Evolutionary conservation across 1,284 basidiomycete species (phyloP).

Genomic region (Moesziomyces parantarcticus): DNA sequence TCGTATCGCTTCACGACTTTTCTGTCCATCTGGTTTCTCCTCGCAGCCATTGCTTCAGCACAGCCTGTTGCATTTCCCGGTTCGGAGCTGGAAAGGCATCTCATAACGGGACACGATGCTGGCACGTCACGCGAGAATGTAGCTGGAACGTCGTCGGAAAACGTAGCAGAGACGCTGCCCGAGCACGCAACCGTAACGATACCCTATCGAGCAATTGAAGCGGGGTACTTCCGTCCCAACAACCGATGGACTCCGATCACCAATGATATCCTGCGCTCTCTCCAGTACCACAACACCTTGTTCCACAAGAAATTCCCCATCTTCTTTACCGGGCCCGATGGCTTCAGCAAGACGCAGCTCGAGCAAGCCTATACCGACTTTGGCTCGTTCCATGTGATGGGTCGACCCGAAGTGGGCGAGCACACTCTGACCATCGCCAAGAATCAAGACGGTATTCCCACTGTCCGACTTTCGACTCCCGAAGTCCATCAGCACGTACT

Average conservation of each 20-base stretch:
- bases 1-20: no score
- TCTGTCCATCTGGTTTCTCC: no score
- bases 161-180: no score
- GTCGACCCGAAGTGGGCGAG: background rate
- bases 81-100: no score
- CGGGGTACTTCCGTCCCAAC: background rate
- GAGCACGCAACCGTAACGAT: no score
- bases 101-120: no score
- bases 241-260: background rate
- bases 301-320: slow-evolving; percentile 1
- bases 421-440: background rate
- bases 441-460: background rate
- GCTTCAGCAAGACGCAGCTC: background rate
- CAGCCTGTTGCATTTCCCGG: no score
- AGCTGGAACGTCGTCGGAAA: no score
- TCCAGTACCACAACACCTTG: background rate
- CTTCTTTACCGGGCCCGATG: background rate
- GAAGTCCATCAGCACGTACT: background rate
- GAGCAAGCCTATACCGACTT: slow-evolving; percentile 14
- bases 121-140: no score
- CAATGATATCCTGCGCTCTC: background rate
- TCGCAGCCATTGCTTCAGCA: no score
- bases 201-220: background rate
- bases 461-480: background rate
- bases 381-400: slow-evolving; percentile 1